These are phyloP conservation scores for Epicoccum sorghinum DNA, from an alignment of 2,329 filamentous ascomycete genomes.

Conservation along the genomic window DNA sequence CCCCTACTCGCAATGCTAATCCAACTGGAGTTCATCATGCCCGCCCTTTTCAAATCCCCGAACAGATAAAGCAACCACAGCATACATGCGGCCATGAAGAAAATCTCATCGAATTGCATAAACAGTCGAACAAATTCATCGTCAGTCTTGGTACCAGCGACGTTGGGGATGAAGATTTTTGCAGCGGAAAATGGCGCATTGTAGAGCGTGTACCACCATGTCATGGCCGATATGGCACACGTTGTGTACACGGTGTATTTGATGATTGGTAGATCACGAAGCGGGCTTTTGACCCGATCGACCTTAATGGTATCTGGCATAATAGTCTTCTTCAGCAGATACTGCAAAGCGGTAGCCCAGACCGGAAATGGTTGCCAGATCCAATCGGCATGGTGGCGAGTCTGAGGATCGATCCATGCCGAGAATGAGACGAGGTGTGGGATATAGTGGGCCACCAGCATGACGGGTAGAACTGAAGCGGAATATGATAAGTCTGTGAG, in stretches of 20 bases:
- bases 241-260: constrained; percentile 18
- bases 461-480: constrained; percentile 17
- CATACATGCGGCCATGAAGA: constrained; percentile 8
- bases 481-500: constrained; percentile 22
- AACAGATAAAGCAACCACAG: constrained; percentile 23
- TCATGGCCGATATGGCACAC: constrained; percentile 11
- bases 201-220: constrained; percentile 23
- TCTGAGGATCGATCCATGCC: constrained; percentile 12
- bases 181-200: constrained; percentile 11
- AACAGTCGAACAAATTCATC: constrained; percentile 20
- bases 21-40: constrained; percentile 20
- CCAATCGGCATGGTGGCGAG: constrained; percentile 17
- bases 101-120: constrained; percentile 22
- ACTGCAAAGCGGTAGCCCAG: constrained; percentile 19
- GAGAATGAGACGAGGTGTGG: constrained; percentile 7
- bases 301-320: constrained; percentile 19
- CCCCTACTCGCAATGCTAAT: constrained; percentile 14
- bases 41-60: constrained; percentile 19
- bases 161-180: constrained; percentile 15
- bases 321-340: constrained; percentile 19
- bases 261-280: constrained; percentile 18
- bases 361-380: constrained; percentile 24
- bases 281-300: constrained; percentile 11
- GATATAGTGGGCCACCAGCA: constrained; percentile 16
- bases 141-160: constrained; percentile 4